Evolutionary conservation across 75 land plant species (phyloP).

Genomic region (Azolla pinnata): DNA sequence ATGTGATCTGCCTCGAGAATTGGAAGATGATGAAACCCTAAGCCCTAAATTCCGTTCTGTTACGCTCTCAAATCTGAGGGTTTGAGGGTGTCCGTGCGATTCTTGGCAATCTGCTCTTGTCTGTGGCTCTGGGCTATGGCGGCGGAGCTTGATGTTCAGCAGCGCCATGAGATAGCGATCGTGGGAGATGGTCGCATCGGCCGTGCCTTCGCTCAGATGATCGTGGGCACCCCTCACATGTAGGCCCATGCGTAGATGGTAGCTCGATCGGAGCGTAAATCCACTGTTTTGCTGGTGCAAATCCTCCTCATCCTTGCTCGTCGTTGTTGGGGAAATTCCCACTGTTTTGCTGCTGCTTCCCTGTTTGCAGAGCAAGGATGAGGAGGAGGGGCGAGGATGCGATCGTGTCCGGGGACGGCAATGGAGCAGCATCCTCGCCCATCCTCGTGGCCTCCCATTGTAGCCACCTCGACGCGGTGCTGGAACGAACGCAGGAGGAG

Average conservation of each 20-base stretch:
- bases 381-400: neutral
- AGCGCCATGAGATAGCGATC: neutral
- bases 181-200: slow-evolving; percentile 5
- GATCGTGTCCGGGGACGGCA: neutral
- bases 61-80: too few relatives aligned
- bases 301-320: too few relatives aligned
- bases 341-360: too few relatives aligned
- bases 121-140: too few relatives aligned
- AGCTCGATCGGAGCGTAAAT: neutral
- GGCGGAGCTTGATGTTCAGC: neutral
- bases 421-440: neutral
- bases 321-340: too few relatives aligned
- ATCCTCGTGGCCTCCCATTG: slow-evolving; percentile 8
- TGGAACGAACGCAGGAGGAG: neutral
- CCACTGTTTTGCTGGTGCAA: too few relatives aligned
- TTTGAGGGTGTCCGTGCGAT: too few relatives aligned
- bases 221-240: too few relatives aligned
- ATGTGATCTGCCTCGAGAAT: too few relatives aligned
- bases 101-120: too few relatives aligned
- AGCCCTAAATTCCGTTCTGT: too few relatives aligned
- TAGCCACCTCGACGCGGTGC: slow-evolving; percentile 3
- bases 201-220: slow-evolving; percentile 5
- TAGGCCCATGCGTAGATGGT: neutral
- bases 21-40: too few relatives aligned
- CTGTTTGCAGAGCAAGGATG: neutral